These are phyloP conservation scores for Suillus clintonianus DNA, from an alignment of 768 basidiomycete genomes.

Conservation along the genomic window DNA sequence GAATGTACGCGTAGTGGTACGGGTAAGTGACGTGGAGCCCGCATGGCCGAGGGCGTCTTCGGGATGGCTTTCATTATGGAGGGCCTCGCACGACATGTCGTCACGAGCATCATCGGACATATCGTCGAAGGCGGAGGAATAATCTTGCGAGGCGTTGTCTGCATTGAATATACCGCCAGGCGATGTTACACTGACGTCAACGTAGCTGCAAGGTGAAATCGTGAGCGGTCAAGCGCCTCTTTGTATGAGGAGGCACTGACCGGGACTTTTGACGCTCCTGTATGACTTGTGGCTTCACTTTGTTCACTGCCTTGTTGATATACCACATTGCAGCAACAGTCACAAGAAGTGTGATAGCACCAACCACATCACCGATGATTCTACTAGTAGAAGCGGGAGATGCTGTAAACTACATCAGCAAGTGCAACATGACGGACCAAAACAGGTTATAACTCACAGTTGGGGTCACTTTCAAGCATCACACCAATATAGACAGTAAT, in stretches of 20 bases:
- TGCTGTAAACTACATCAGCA: constrained; percentile 4
- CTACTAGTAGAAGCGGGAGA: constrained; percentile 45
- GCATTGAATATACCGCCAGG: neutral
- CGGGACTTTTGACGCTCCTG: constrained; percentile 64
- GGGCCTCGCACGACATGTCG: neutral
- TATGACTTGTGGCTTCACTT: constrained; percentile 58
- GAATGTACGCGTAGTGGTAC: neutral
- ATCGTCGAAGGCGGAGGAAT: neutral
- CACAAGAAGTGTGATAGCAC: constrained; percentile 64
- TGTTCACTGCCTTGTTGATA: constrained; percentile 67
- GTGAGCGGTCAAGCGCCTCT: neutral
- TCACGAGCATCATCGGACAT: neutral
- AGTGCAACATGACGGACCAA: neutral
- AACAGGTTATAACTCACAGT: constrained; percentile 10
- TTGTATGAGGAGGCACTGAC: constrained; percentile 29
- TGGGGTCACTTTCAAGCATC: constrained; percentile 50
- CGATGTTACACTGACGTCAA: neutral
- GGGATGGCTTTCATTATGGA: neutral
- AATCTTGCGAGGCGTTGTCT: neutral
- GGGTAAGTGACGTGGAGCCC: no score
- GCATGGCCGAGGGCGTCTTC: neutral
- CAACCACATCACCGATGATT: constrained; percentile 64
- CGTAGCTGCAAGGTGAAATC: neutral
- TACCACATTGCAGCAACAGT: constrained; percentile 78
- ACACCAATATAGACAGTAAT: constrained; percentile 76